A percentile compares a stretch with the other conserved stretches of the same genome.
These are phyloP conservation scores for Plectosphaerella plurivora DNA, from an alignment of 2,329 filamentous ascomycete species.

Conservation along the genomic window DNA sequence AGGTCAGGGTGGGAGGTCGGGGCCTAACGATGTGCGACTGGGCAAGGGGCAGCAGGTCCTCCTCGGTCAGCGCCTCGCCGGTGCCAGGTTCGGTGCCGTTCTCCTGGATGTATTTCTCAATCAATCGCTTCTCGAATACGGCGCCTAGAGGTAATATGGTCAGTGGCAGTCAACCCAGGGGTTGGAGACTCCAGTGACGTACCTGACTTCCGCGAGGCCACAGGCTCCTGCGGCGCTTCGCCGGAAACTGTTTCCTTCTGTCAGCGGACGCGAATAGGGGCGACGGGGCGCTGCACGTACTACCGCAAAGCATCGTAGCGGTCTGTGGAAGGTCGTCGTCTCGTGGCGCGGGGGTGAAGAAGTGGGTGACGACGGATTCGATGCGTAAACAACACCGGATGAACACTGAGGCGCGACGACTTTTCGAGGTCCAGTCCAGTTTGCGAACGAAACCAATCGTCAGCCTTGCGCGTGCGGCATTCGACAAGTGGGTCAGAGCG, in stretches of 20 bases:
- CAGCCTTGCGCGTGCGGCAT: slow-evolving; percentile 8
- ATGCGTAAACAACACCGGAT: too few species aligned
- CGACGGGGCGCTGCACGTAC: slow-evolving; percentile 23
- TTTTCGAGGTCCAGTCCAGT: not conserved
- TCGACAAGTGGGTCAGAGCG: not conserved
- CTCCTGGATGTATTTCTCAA: slow-evolving; percentile 91
- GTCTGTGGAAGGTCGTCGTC: not conserved
- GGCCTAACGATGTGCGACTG: slow-evolving; percentile 79
- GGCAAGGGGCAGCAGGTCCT: slow-evolving; percentile 87
- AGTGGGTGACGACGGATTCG: not conserved
- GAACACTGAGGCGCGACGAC: slow-evolving; percentile 2
- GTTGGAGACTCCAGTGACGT: slow-evolving; percentile 20
- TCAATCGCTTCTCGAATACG: slow-evolving; percentile 91
- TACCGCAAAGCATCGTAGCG: slow-evolving; percentile 25
- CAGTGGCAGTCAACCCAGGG: slow-evolving; percentile 16
- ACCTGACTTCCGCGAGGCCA: slow-evolving; percentile 94
- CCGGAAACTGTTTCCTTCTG: slow-evolving; percentile 70
- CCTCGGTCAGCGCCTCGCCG: slow-evolving; percentile 74
- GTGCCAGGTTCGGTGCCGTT: slow-evolving; percentile 90
- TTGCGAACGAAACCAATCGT: slow-evolving; percentile 4
- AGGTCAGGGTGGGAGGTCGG: slow-evolving; percentile 88
- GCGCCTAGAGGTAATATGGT: slow-evolving; percentile 52
- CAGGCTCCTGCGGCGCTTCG: slow-evolving; percentile 90
- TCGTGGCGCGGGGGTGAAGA: not conserved
- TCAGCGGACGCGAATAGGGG: slow-evolving; percentile 5